Percentiles rank a stretch among this genome's conserved stretches.
These are phyloP conservation scores for Colletotrichum sp. DNA, from an alignment of 2,329 filamentous ascomycete genomes.

Conservation along the genomic window DNA sequence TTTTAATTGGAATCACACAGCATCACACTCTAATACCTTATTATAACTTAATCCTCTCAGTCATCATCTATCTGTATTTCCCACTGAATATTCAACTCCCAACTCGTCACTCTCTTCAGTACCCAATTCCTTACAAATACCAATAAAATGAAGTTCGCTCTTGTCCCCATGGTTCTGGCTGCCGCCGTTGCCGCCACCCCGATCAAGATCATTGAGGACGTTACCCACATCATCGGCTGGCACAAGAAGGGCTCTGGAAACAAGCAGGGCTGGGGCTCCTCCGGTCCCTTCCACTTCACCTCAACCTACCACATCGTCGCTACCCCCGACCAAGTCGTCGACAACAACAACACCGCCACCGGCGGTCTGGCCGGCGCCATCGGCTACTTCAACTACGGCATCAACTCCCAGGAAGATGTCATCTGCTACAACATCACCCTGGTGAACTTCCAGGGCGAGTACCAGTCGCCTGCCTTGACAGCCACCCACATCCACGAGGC, in stretches of 20 bases:
- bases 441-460: conserved; percentile 52
- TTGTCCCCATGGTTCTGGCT: not conserved
- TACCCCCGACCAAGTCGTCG: conserved; percentile 54
- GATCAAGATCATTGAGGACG: not conserved
- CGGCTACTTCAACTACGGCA: conserved; percentile 56
- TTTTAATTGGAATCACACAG: not conserved
- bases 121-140: not conserved
- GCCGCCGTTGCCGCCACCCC: not conserved
- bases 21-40: not conserved
- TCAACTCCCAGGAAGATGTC: conserved; percentile 50
- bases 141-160: conserved; percentile 6
- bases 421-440: conserved; percentile 58
- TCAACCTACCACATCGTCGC: conserved; percentile 53
- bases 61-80: not conserved
- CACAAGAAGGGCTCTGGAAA: conserved; percentile 22
- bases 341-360: conserved; percentile 38
- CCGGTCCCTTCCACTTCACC: conserved; percentile 45
- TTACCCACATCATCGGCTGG: conserved; percentile 3
- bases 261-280: not conserved
- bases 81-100: fast-evolving
- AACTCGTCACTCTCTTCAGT: not conserved
- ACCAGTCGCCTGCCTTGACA: conserved; percentile 53
- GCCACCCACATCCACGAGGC: conserved; percentile 62
- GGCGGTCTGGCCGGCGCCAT: conserved; percentile 47
- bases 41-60: fast-evolving